Conservation (phyloP, 306 rosid species). For the Urtica urens region DNA sequence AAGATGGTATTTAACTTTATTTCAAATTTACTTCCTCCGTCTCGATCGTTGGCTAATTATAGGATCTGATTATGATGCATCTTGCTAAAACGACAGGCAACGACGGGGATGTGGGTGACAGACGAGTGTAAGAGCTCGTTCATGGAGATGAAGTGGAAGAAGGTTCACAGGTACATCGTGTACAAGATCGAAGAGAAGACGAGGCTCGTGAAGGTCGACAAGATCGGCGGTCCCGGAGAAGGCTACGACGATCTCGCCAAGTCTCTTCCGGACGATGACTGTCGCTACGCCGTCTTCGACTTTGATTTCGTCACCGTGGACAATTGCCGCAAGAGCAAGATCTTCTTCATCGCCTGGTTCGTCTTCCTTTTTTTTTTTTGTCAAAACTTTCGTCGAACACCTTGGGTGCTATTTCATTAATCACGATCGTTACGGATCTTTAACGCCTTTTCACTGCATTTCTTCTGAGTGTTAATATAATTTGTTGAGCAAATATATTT, state of each 20-base stretch:
- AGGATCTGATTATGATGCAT: neutral
- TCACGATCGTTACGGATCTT: neutral
- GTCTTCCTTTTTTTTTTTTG: too few species aligned
- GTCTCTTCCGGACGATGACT: slow-evolving; percentile 79
- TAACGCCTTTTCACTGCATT: neutral
- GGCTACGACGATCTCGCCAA: slow-evolving; percentile 75
- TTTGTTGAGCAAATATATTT: neutral
- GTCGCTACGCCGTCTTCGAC: slow-evolving; percentile 93
- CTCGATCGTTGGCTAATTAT: neutral
- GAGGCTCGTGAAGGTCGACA: slow-evolving; percentile 76
- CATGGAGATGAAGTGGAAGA: slow-evolving; percentile 99
- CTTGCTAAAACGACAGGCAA: slow-evolving; percentile 48
- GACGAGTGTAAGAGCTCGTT: slow-evolving; percentile 96
- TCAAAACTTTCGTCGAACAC: too few species aligned
- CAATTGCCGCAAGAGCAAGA: slow-evolving; percentile 95
- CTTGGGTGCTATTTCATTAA: too few species aligned
- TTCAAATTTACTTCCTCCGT: neutral
- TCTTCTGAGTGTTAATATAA: too few species aligned
- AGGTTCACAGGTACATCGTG: slow-evolving; percentile 79
- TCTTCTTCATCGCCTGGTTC: slow-evolving; percentile 98
- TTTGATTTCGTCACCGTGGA: slow-evolving; percentile 97
- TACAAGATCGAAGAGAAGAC: slow-evolving; percentile 93
- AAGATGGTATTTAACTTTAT: slow-evolving; percentile 53
- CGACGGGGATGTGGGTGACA: slow-evolving; percentile 98
- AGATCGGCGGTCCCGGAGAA: slow-evolving; percentile 86